A percentile compares a stretch with the other conserved stretches of the same genome.
phyloP scores from a whole-genome alignment of 768 basidiomycete species.

The Trametes cingulata region DNA sequence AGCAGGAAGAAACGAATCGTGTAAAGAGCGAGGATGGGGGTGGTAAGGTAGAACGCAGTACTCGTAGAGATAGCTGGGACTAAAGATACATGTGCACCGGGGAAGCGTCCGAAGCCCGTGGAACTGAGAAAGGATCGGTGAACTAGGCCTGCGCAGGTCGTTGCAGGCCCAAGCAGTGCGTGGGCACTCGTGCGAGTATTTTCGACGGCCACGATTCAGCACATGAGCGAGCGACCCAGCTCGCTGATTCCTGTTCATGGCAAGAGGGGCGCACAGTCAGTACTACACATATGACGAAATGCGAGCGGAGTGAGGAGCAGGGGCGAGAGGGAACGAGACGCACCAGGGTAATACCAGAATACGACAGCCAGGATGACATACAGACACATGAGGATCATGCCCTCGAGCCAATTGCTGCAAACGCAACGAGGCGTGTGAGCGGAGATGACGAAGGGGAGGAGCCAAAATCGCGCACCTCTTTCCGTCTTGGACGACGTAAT shows the following conservation, averaged over 20 bases:
- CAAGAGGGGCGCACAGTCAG: not conserved
- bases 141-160: not conserved
- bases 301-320: not conserved
- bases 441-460: not conserved
- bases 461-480: conserved; percentile 45
- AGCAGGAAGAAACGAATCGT: not conserved
- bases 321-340: conserved; percentile 11
- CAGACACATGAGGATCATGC: conserved; percentile 69
- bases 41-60: not conserved
- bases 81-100: not conserved
- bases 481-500: conserved; percentile 85
- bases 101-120: not conserved
- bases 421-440: not conserved
- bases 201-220: not conserved
- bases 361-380: conserved; percentile 57
- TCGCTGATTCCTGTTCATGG: conserved; percentile 18
- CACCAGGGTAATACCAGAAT: conserved; percentile 56
- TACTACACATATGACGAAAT: not conserved
- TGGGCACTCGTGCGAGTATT: not conserved
- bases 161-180: too few species aligned
- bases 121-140: not conserved
- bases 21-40: not conserved
- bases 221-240: not conserved
- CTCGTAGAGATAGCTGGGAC: not conserved
- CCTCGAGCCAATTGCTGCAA: conserved; percentile 79